These are phyloP conservation scores for Dendrostoma leiphaemia DNA, from an alignment of 2,329 filamentous ascomycete genomes.

Conservation along the genomic window DNA sequence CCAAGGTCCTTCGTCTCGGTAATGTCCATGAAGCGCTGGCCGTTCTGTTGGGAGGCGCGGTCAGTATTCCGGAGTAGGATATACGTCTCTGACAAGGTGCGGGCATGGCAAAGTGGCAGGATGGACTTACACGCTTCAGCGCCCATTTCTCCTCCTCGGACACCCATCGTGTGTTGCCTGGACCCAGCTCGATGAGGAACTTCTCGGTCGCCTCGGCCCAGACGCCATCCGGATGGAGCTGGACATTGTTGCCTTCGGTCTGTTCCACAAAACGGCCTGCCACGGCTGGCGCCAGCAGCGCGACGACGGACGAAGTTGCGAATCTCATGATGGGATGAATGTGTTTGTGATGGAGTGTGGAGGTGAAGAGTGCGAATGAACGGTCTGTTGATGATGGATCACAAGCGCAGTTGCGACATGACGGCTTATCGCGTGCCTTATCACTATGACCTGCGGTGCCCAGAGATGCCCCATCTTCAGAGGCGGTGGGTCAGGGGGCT, in stretches of 20 bases:
- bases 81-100: not conserved
- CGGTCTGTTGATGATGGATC: not conserved
- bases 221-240: slow-evolving; percentile 42
- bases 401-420: not conserved
- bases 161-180: slow-evolving; percentile 80
- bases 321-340: slow-evolving; percentile 46
- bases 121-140: slow-evolving; percentile 67
- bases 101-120: not conserved
- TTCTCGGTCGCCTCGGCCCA: slow-evolving; percentile 40
- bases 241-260: slow-evolving; percentile 48
- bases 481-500: too few species aligned
- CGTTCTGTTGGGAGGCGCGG: slow-evolving; percentile 48
- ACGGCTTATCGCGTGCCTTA: not conserved
- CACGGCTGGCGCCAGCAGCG: slow-evolving; percentile 52
- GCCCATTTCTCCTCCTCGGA: slow-evolving; percentile 96
- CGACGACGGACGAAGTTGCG: slow-evolving; percentile 49
- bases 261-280: slow-evolving; percentile 57
- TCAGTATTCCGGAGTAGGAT: not conserved
- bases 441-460: not conserved
- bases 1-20: slow-evolving; percentile 62
- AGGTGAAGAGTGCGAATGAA: not conserved
- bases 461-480: too few species aligned
- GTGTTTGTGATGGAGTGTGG: not conserved
- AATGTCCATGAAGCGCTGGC: slow-evolving; percentile 76
- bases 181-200: slow-evolving; percentile 81